A percentile compares a stretch with the other conserved stretches of the same genome.
phyloP scores from a whole-genome alignment of 805 yeast species.

The Saturnispora kantuleensis region DNA sequence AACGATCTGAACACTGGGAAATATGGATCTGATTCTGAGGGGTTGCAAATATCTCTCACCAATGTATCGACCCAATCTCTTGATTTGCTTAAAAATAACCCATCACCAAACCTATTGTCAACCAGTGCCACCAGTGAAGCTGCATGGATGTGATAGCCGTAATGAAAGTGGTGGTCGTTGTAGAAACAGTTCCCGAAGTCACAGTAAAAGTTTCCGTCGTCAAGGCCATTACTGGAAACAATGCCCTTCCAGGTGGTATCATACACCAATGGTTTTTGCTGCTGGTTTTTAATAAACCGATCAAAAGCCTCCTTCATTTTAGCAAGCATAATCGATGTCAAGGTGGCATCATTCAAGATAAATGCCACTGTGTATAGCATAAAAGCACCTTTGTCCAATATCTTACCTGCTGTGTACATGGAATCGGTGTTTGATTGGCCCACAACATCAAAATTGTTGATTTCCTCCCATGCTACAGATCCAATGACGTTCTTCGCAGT shows the following conservation, averaged over 20 bases:
- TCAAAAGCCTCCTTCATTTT: conserved; percentile 58
- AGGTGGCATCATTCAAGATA: conserved; percentile 44
- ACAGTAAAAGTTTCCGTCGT: conserved; percentile 26
- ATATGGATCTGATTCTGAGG: conserved; percentile 37
- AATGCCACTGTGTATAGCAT: conserved; percentile 63
- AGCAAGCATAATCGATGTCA: conserved; percentile 44
- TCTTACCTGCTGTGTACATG: conserved; percentile 86
- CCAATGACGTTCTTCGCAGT: conserved; percentile 33
- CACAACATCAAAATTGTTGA: conserved; percentile 40
- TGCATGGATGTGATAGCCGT: conserved; percentile 74
- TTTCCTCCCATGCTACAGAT: conserved; percentile 42
- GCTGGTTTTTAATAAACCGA: conserved; percentile 60
- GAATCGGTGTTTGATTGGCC: conserved; percentile 63
- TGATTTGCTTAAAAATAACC: conserved; percentile 38
- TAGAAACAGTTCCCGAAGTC: conserved; percentile 70
- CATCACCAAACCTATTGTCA: conserved; percentile 40
- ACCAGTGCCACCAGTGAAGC: conserved; percentile 71
- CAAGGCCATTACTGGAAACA: conserved; percentile 51
- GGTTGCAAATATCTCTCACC: conserved; percentile 61
- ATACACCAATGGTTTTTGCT: conserved; percentile 63
- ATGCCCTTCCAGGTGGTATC: conserved; percentile 75
- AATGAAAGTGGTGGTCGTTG: conserved; percentile 85
- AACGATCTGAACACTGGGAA: conserved; percentile 60
- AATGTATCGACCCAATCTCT: conserved; percentile 51
- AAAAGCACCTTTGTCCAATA: conserved; percentile 83